phyloP scores from a whole-genome alignment of 1,284 basidiomycete species.

The Caloboletus inedulis region DNA sequence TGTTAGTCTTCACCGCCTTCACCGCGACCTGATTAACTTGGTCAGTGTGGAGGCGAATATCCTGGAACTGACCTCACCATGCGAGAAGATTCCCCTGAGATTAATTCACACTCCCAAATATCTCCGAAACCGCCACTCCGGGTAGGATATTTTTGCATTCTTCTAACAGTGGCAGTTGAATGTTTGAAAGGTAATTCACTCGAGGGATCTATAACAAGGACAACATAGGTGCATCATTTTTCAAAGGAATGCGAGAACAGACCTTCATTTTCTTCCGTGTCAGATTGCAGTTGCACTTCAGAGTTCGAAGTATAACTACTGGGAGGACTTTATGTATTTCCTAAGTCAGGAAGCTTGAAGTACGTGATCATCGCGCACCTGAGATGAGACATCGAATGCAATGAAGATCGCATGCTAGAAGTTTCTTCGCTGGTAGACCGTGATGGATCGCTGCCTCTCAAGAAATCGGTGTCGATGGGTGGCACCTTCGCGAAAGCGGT shows the following conservation, averaged over 20 bases:
- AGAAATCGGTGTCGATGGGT: constrained; percentile 1
- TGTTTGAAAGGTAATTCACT: constrained; percentile 13
- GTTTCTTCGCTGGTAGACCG: constrained; percentile 14
- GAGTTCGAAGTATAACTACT: constrained; percentile 20
- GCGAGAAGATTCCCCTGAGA: constrained; percentile 1
- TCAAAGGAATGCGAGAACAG: not conserved
- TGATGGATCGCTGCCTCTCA: not conserved
- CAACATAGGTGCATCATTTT: not conserved
- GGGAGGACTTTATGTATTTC: constrained; percentile 7
- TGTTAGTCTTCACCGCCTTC: constrained; percentile 18
- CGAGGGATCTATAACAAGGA: constrained; percentile 9
- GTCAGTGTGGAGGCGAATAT: not conserved
- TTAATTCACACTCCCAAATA: constrained; percentile 28
- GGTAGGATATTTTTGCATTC: constrained; percentile 12
- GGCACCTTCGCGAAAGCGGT: not conserved
- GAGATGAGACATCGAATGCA: constrained; percentile 7
- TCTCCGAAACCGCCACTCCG: constrained; percentile 21
- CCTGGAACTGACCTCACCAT: constrained; percentile 4
- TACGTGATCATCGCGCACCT: constrained; percentile 10
- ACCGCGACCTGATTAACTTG: constrained; percentile 21
- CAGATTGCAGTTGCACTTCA: constrained; percentile 6
- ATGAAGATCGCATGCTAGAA: constrained; percentile 5
- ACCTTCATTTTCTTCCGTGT: constrained; percentile 15
- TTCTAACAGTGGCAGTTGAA: constrained; percentile 8
- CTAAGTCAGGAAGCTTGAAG: constrained; percentile 5